A percentile compares a stretch with the other conserved stretches of the same genome.
These are phyloP conservation scores for Alternaria brassicicola DNA, from an alignment of 2,329 filamentous ascomycete species.

Conservation along the genomic window DNA sequence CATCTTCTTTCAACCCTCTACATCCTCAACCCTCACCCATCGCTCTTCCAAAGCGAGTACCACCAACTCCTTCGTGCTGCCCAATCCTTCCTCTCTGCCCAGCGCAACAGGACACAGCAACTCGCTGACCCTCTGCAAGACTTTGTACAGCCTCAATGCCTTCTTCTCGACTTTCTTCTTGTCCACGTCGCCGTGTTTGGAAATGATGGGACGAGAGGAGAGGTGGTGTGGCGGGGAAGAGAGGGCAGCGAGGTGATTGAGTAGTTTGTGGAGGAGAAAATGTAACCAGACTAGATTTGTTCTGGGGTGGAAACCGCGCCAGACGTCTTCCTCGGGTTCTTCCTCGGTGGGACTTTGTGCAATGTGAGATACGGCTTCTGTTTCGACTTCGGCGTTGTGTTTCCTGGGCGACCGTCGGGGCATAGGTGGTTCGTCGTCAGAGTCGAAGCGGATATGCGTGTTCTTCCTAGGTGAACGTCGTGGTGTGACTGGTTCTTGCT, in stretches of 20 bases:
- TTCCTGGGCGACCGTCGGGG: constrained; percentile 11
- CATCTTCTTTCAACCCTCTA: constrained; percentile 19
- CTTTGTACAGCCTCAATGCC: constrained; percentile 46
- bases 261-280: constrained; percentile 63
- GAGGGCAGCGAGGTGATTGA: constrained; percentile 47
- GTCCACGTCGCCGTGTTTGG: constrained; percentile 3
- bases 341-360: not conserved
- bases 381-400: not conserved
- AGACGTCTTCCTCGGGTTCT: constrained; percentile 36
- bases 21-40: constrained; percentile 46
- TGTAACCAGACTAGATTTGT: constrained; percentile 70
- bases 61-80: constrained; percentile 44
- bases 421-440: constrained; percentile 1
- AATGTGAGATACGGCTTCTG: not conserved
- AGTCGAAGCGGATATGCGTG: constrained; percentile 37
- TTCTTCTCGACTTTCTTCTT: constrained; percentile 41
- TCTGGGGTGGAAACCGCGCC: constrained; percentile 62
- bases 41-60: constrained; percentile 41
- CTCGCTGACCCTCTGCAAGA: constrained; percentile 46
- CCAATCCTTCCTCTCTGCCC: constrained; percentile 26
- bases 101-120: constrained; percentile 50
- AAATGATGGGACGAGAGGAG: not conserved
- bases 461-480: constrained; percentile 34
- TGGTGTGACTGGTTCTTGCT: constrained; percentile 14
- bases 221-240: constrained; percentile 17